phyloP scores from a whole-genome alignment of 192 early-diverging fungal genomes.

The Rhizophagus sp. region DNA sequence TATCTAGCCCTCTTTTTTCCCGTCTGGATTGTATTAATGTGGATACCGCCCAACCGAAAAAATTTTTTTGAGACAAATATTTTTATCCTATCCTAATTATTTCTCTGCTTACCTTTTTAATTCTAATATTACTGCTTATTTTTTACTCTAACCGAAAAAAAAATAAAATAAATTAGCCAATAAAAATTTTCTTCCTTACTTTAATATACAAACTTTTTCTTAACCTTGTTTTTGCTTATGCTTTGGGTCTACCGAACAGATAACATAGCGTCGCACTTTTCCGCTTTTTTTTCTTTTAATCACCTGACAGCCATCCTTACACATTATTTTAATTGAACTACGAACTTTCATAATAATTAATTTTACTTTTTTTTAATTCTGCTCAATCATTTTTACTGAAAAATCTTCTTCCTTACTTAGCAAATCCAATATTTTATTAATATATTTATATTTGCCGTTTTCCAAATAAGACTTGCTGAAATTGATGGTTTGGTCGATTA shows the following conservation, averaged over 20 bases:
- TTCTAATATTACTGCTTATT: slow-evolving; percentile 22
- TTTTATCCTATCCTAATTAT: slow-evolving; percentile 18
- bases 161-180: background rate
- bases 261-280: too few species aligned
- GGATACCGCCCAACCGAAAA: slow-evolving; percentile 12
- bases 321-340: too few species aligned
- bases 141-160: slow-evolving; percentile 15
- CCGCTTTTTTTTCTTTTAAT: too few species aligned
- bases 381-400: too few species aligned
- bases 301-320: too few species aligned
- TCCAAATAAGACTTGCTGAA: slow-evolving; percentile 3
- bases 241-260: too few species aligned
- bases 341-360: too few species aligned
- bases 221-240: too few species aligned
- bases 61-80: slow-evolving; percentile 31
- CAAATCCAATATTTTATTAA: slow-evolving; percentile 3
- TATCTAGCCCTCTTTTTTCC: slow-evolving; percentile 21
- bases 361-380: too few species aligned
- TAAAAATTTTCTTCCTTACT: too few species aligned
- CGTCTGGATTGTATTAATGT: slow-evolving; percentile 22
- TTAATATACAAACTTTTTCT: too few species aligned
- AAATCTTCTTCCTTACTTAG: too few species aligned
- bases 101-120: slow-evolving; percentile 22
- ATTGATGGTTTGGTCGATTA: slow-evolving; percentile 8
- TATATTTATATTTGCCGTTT: slow-evolving; percentile 2